phyloP scores from a whole-genome alignment of 805 yeast species.

The Kuraishia cidri region DNA sequence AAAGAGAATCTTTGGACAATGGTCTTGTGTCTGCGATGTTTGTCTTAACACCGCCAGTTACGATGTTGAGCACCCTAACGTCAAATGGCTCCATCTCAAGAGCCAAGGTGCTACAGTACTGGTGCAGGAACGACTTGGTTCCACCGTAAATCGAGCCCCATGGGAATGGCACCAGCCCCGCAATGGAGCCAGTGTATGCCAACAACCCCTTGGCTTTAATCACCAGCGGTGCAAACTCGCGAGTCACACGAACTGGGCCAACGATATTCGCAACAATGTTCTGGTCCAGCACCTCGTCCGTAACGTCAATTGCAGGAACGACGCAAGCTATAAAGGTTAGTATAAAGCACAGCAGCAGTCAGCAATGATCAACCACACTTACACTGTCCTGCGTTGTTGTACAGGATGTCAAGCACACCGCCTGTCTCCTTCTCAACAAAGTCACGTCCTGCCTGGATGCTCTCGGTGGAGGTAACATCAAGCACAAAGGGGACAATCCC shows the following conservation, averaged over 20 bases:
- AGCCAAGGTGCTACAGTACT: slow-evolving; percentile 53
- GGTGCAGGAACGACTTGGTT: slow-evolving; percentile 70
- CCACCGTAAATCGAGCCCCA: slow-evolving; percentile 60
- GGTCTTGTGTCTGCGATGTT: slow-evolving; percentile 60
- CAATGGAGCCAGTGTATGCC: slow-evolving; percentile 66
- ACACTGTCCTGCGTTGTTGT: slow-evolving; percentile 58
- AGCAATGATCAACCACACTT: neutral
- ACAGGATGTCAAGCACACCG: slow-evolving; percentile 48
- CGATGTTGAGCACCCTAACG: slow-evolving; percentile 57
- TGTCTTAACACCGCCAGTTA: slow-evolving; percentile 73
- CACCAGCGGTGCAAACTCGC: slow-evolving; percentile 46
- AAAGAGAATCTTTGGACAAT: slow-evolving; percentile 47
- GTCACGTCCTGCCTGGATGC: slow-evolving; percentile 33
- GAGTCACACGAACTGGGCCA: slow-evolving; percentile 56
- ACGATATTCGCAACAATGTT: slow-evolving; percentile 60
- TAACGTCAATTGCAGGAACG: slow-evolving; percentile 59
- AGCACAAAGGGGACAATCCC: slow-evolving; percentile 38
- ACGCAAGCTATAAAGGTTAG: slow-evolving; percentile 37
- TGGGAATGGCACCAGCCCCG: slow-evolving; percentile 63
- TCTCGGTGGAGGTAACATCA: slow-evolving; percentile 48
- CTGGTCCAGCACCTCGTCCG: slow-evolving; percentile 39
- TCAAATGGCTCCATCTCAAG: slow-evolving; percentile 65
- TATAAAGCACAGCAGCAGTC: neutral
- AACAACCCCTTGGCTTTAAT: slow-evolving; percentile 62
- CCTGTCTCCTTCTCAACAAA: slow-evolving; percentile 31